A percentile compares a stretch with the other conserved stretches of the same genome.
Conservation (phyloP, 1,284 basidiomycete genomes). For the Apiotrichum sp. region DNA sequence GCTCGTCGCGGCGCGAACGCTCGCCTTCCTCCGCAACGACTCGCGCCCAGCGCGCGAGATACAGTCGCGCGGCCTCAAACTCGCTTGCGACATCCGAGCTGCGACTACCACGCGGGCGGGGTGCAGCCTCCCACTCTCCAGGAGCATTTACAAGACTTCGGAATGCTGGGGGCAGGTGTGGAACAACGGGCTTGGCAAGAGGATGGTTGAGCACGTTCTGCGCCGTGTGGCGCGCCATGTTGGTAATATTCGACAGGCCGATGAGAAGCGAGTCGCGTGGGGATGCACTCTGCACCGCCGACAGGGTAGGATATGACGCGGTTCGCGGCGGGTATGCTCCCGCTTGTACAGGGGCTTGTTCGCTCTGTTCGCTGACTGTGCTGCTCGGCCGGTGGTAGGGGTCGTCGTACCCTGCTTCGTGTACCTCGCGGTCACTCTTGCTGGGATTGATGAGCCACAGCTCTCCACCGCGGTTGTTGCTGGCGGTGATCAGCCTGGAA, state of each 20-base stretch:
- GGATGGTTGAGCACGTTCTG: conserved; percentile 90
- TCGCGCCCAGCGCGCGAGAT: conserved; percentile 92
- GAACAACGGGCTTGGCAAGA: conserved; percentile 85
- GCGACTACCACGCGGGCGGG: conserved; percentile 53
- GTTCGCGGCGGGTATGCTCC: conserved; percentile 47
- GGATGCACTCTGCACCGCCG: conserved; percentile 20
- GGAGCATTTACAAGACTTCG: conserved; percentile 69
- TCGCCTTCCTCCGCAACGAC: conserved; percentile 91
- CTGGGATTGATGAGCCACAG: conserved; percentile 90
- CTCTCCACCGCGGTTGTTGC: conserved; percentile 46
- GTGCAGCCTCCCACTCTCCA: conserved; percentile 60
- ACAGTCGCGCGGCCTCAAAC: conserved; percentile 92
- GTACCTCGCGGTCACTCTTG: conserved; percentile 78
- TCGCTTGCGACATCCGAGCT: conserved; percentile 52
- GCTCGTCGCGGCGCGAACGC: conserved; percentile 68
- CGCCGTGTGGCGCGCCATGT: conserved; percentile 78
- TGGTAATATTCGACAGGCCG: conserved; percentile 81
- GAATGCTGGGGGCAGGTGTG: conserved; percentile 86
- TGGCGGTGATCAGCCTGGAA: conserved; percentile 50
- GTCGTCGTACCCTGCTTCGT: conserved; percentile 49
- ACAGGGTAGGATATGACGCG: conserved; percentile 44
- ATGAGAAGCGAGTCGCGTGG: conserved; percentile 53
- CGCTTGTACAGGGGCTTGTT: neutral
- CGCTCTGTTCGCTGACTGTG: conserved; percentile 6
- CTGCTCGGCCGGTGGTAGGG: neutral